These are phyloP conservation scores for Torulaspora maleeae DNA, from an alignment of 805 yeast species.

Conservation along the genomic window DNA sequence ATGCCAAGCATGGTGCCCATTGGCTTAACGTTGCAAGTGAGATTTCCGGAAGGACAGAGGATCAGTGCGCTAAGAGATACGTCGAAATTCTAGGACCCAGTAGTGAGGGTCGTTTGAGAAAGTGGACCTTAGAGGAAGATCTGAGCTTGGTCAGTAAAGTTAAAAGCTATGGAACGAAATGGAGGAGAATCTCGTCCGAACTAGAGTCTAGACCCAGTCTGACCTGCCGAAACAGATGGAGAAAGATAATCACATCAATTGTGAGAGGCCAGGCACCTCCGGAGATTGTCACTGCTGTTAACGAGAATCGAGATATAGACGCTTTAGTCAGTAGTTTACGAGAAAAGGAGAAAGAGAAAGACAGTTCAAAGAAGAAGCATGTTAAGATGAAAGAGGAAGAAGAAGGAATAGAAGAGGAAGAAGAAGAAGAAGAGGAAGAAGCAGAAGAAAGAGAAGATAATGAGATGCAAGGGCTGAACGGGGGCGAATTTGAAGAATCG, in stretches of 20 bases:
- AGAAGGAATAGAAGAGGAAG: not conserved
- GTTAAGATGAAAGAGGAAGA: not conserved
- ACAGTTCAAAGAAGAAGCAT: not conserved
- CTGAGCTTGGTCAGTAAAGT: slow-evolving; percentile 61
- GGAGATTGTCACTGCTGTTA: slow-evolving; percentile 55
- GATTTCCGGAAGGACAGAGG: slow-evolving; percentile 84
- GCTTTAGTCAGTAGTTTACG: slow-evolving; percentile 13
- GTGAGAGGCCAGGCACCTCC: slow-evolving; percentile 60
- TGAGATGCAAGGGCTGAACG: no score
- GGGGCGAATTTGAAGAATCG: not conserved
- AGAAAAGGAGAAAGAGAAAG: not conserved
- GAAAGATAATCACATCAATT: slow-evolving; percentile 74
- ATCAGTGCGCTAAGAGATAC: slow-evolving; percentile 90
- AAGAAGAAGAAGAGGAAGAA: not conserved
- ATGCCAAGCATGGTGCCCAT: slow-evolving; percentile 62
- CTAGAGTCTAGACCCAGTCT: slow-evolving; percentile 79
- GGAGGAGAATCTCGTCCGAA: slow-evolving; percentile 74
- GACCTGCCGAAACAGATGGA: slow-evolving; percentile 90
- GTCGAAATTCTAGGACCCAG: slow-evolving; percentile 82
- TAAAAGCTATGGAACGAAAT: slow-evolving; percentile 71
- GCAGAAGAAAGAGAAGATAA: not conserved
- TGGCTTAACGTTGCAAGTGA: slow-evolving; percentile 81
- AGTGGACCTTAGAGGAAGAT: slow-evolving; percentile 81
- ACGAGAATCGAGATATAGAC: slow-evolving; percentile 42
- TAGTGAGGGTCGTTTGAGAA: slow-evolving; percentile 68